phyloP scores from a whole-genome alignment of 345 rosid genomes.

The Syzygium aromaticum region DNA sequence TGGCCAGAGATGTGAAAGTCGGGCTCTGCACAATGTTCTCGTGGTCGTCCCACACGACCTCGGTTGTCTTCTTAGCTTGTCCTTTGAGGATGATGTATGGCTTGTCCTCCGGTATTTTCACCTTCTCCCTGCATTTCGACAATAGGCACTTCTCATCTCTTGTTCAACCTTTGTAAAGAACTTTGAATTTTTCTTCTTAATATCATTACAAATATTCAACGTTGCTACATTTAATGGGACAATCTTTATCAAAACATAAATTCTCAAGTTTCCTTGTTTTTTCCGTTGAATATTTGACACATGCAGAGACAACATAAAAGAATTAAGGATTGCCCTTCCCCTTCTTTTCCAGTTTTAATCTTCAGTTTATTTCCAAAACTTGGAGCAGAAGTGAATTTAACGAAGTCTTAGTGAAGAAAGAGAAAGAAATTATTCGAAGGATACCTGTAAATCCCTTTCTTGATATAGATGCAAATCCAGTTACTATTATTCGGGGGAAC shows the following conservation, averaged over 20 bases:
- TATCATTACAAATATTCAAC: neutral
- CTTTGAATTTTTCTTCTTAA: neutral
- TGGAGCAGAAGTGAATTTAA: neutral
- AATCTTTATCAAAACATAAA: neutral
- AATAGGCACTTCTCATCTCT: neutral
- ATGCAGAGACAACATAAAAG: neutral
- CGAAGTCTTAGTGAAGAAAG: neutral
- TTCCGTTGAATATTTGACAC: neutral
- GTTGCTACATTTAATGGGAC: neutral
- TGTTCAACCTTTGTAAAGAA: neutral
- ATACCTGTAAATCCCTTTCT: conserved; percentile 53
- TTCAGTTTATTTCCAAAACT: neutral
- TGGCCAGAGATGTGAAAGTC: conserved; percentile 51
- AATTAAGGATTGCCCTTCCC: neutral
- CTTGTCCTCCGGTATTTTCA: conserved; percentile 58
- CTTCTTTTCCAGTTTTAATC: neutral
- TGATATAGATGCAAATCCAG: conserved; percentile 52
- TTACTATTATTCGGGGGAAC: conserved; percentile 34
- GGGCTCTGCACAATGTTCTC: conserved; percentile 29
- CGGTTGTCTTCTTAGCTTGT: conserved; percentile 35
- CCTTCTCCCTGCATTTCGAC: conserved; percentile 50
- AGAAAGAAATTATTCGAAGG: neutral
- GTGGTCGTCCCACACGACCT: conserved; percentile 67
- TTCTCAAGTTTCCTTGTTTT: neutral
- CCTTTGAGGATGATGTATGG: conserved; percentile 57